These are phyloP conservation scores for Aspergillus ibericus DNA, from an alignment of 2,329 filamentous ascomycete genomes.

Conservation along the genomic window DNA sequence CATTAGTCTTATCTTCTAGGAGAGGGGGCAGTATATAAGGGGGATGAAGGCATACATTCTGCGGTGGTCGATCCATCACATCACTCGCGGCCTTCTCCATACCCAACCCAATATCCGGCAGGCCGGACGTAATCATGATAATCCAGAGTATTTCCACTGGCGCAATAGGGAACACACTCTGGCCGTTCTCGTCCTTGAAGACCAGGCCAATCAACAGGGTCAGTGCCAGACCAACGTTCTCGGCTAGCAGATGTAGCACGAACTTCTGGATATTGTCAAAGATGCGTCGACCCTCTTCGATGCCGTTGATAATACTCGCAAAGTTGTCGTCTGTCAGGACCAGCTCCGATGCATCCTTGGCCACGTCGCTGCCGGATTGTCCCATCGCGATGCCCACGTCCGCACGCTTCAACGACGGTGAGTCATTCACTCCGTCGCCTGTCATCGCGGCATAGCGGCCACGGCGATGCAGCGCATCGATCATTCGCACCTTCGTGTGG, in stretches of 20 bases:
- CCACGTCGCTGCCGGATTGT: slow-evolving; percentile 75
- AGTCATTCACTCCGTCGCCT: slow-evolving; percentile 85
- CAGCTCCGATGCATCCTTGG: slow-evolving; percentile 67
- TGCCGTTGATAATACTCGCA: slow-evolving; percentile 78
- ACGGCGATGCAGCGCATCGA: slow-evolving; percentile 60
- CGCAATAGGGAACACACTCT: slow-evolving; percentile 82
- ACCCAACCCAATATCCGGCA: slow-evolving; percentile 85
- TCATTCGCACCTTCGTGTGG: slow-evolving; percentile 79
- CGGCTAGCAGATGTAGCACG: slow-evolving; percentile 73
- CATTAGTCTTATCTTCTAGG: neutral
- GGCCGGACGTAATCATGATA: slow-evolving; percentile 86
- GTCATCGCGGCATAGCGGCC: slow-evolving; percentile 81
- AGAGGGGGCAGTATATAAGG: neutral
- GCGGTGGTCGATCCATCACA: slow-evolving; percentile 77
- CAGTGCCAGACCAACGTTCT: slow-evolving; percentile 82
- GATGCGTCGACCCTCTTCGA: slow-evolving; percentile 80
- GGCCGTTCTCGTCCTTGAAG: slow-evolving; percentile 69
- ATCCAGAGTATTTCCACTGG: slow-evolving; percentile 91
- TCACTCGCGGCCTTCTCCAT: slow-evolving; percentile 73
- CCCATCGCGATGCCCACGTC: slow-evolving; percentile 92
- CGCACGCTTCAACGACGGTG: slow-evolving; percentile 74
- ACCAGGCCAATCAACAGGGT: slow-evolving; percentile 77
- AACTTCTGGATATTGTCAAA: slow-evolving; percentile 92
- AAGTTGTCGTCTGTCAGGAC: slow-evolving; percentile 81
- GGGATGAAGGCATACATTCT: slow-evolving; percentile 45